Percentiles rank a stretch among this genome's conserved stretches.
These are phyloP conservation scores for Starmerella vaccinii DNA, from an alignment of 805 yeast species.

Conservation along the genomic window DNA sequence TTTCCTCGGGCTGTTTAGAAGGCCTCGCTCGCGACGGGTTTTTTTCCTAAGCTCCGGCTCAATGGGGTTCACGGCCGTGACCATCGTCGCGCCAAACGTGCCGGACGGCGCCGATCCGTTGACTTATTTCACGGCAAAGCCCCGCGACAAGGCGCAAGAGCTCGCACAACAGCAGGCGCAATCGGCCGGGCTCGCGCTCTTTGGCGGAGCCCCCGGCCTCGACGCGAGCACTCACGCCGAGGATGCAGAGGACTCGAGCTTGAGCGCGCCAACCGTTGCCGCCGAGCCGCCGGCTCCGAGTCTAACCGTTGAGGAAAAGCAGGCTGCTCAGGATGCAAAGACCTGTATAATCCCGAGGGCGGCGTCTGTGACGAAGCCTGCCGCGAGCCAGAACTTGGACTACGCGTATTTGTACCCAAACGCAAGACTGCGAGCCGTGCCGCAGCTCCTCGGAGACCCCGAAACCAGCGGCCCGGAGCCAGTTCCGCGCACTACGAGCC, in stretches of 20 bases:
- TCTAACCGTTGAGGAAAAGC: conserved; percentile 11
- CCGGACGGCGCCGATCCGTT: conserved; percentile 16
- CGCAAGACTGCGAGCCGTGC: not conserved
- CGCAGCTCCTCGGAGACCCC: not conserved
- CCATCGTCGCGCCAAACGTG: conserved; percentile 17
- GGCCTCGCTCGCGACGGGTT: no score
- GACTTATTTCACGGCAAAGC: conserved; percentile 8
- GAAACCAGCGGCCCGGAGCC: not conserved
- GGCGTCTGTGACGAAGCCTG: not conserved
- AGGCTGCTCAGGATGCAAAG: conserved; percentile 10
- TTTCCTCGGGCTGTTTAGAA: no score
- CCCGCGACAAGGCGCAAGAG: conserved; percentile 16
- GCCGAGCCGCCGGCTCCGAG: not conserved
- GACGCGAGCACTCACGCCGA: not conserved
- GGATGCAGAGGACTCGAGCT: not conserved
- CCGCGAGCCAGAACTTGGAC: not conserved
- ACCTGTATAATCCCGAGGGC: not conserved
- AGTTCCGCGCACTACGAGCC: not conserved
- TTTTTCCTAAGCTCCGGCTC: not conserved
- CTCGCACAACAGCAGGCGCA: conserved; percentile 20
- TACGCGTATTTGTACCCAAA: not conserved
- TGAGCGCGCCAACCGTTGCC: no score
- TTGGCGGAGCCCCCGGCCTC: conserved; percentile 1
- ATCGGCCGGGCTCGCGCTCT: conserved; percentile 11
- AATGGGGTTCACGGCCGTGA: conserved; percentile 20